These are phyloP conservation scores for Phytophthora aleatoria DNA, from an alignment of 352 stramenopile genomes.

Conservation along the genomic window DNA sequence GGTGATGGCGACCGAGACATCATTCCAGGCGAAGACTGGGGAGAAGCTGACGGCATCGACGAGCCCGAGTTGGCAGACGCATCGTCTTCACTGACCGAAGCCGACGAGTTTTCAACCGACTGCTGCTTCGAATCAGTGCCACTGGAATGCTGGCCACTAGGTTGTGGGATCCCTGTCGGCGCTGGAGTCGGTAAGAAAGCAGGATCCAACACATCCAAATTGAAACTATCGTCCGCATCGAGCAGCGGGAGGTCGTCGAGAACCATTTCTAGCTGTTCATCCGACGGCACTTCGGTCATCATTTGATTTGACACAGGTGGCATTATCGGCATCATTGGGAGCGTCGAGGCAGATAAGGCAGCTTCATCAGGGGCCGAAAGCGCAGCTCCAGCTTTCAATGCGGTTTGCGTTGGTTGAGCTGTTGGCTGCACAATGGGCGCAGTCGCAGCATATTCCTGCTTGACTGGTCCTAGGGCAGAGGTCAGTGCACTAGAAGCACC, in stretches of 20 bases:
- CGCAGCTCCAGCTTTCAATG: conserved; percentile 22
- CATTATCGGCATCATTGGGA: conserved; percentile 39
- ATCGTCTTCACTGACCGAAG: conserved; percentile 50
- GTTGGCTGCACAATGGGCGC: not conserved
- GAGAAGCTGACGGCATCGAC: conserved; percentile 60
- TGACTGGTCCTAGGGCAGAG: not conserved
- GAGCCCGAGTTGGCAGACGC: conserved; percentile 68
- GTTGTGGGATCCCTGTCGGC: conserved; percentile 12
- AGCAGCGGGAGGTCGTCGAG: conserved; percentile 78
- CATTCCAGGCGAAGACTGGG: conserved; percentile 53
- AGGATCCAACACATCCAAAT: conserved; percentile 45
- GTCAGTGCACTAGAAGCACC: not conserved
- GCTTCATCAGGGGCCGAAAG: not conserved
- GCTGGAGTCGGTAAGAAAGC: conserved; percentile 35
- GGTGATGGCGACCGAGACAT: conserved; percentile 67
- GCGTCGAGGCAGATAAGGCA: not conserved
- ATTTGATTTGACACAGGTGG: conserved; percentile 38
- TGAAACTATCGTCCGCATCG: conserved; percentile 69
- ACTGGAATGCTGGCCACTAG: conserved; percentile 20
- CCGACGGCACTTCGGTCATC: conserved; percentile 52
- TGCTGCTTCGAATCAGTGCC: conserved; percentile 42
- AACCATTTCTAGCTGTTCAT: conserved; percentile 75
- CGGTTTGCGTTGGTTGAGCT: conserved; percentile 8
- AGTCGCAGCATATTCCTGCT: conserved; percentile 12
- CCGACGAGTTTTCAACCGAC: conserved; percentile 46